A percentile compares a stretch with the other conserved stretches of the same genome.
Conservation (phyloP, 2,329 filamentous ascomycete genomes). For the Ceratocystis destructans region DNA sequence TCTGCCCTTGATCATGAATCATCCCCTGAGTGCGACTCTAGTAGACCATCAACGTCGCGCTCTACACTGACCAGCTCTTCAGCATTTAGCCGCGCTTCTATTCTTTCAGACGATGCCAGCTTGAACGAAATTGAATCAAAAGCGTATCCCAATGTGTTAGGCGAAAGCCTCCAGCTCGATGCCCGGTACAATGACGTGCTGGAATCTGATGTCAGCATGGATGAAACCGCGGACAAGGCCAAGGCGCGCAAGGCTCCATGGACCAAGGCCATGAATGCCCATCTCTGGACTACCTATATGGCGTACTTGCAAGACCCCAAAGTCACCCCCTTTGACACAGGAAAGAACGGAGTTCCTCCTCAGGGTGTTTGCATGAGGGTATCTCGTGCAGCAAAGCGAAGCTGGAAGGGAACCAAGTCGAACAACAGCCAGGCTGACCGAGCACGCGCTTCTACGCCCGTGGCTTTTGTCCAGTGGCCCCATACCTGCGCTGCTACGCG, state of each 20-base stretch:
- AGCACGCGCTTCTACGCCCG: constrained; percentile 1
- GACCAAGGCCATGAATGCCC: constrained; percentile 51
- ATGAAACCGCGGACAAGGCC: constrained; percentile 13
- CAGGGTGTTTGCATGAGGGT: constrained; percentile 51
- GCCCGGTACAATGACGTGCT: neutral
- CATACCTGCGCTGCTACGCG: constrained; percentile 50
- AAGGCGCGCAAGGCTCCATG: constrained; percentile 41
- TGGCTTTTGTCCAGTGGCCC: constrained; percentile 37
- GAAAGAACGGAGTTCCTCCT: constrained; percentile 50
- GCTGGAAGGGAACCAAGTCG: constrained; percentile 48
- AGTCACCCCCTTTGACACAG: constrained; percentile 51
- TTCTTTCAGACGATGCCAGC: constrained; percentile 40
- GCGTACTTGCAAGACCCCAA: constrained; percentile 53
- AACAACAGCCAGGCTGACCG: constrained; percentile 15
- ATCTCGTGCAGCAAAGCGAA: constrained; percentile 50
- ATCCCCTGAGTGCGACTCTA: constrained; percentile 45
- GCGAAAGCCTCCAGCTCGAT: neutral
- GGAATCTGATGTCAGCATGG: constrained; percentile 14
- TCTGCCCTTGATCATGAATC: constrained; percentile 44
- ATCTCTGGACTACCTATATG: constrained; percentile 52
- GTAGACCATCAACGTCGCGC: constrained; percentile 45
- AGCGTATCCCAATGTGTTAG: neutral
- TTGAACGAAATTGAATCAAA: constrained; percentile 37
- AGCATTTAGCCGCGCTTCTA: constrained; percentile 42
- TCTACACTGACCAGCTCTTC: constrained; percentile 46